Conservation (phyloP, 2,329 filamentous ascomycete species). For the Claviceps spartinae region DNA sequence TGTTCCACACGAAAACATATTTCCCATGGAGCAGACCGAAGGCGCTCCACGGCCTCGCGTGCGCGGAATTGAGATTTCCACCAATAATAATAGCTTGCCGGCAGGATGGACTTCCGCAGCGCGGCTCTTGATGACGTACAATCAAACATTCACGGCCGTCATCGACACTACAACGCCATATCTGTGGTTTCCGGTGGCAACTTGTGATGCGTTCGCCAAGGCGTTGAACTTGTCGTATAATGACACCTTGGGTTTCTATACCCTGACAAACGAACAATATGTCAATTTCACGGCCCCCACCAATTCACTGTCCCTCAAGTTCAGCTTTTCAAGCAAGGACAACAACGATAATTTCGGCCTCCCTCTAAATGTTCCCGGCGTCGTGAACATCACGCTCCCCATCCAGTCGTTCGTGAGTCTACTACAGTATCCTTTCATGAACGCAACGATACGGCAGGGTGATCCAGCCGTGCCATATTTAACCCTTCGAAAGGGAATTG, state of each 20-base stretch:
- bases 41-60: slow-evolving; percentile 46
- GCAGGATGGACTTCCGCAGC: slow-evolving; percentile 26
- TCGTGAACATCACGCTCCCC: slow-evolving; percentile 44
- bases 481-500: slow-evolving; percentile 43
- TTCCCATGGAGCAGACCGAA: slow-evolving; percentile 39
- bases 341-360: slow-evolving; percentile 38
- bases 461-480: slow-evolving; percentile 45
- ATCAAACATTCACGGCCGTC: slow-evolving; percentile 34
- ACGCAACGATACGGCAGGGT: slow-evolving; percentile 28
- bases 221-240: slow-evolving; percentile 54
- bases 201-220: slow-evolving; percentile 51
- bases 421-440: slow-evolving; percentile 35
- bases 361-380: slow-evolving; percentile 32
- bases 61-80: slow-evolving; percentile 37
- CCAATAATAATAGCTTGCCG: slow-evolving; percentile 16
- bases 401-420: slow-evolving; percentile 35
- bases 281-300: slow-evolving; percentile 28
- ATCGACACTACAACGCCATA: slow-evolving; percentile 54
- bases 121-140: slow-evolving; percentile 28
- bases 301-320: slow-evolving; percentile 37
- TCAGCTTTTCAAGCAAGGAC: slow-evolving; percentile 41
- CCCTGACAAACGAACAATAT: slow-evolving; percentile 45
- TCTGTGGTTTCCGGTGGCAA: slow-evolving; percentile 44
- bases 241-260: slow-evolving; percentile 48
- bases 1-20: slow-evolving; percentile 44